Conservation (phyloP, 306 rosid species). For the Rosa chinensis region DNA sequence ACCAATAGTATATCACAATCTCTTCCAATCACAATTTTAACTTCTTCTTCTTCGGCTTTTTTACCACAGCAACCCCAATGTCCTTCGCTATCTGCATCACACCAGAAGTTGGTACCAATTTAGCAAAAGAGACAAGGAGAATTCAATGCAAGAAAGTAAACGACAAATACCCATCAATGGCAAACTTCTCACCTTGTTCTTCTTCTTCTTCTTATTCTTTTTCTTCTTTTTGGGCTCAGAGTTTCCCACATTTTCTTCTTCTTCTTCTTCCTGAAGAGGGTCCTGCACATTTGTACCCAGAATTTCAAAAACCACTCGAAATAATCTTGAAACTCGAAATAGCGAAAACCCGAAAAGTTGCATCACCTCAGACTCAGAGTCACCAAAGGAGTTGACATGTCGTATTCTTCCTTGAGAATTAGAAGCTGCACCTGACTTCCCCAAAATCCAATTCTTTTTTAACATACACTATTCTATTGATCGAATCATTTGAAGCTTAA, state of each 20-base stretch:
- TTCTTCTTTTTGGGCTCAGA: conserved; percentile 38
- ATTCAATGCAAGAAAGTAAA: not conserved
- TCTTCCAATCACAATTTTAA: conserved; percentile 38
- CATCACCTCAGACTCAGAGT: conserved; percentile 51
- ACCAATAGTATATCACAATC: not conserved
- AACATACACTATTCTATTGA: not conserved
- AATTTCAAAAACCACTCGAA: not conserved
- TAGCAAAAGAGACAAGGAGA: conserved; percentile 10
- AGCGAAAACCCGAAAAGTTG: not conserved
- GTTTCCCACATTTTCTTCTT: conserved; percentile 33
- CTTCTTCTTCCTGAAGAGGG: conserved; percentile 34
- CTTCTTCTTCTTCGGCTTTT: conserved; percentile 46
- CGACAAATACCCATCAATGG: conserved; percentile 6
- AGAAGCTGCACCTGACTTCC: conserved; percentile 58
- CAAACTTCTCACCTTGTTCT: conserved; percentile 28
- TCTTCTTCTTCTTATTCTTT: conserved; percentile 50
- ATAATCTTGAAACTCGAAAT: too few species aligned
- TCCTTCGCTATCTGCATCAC: conserved; percentile 45
- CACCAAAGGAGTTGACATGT: conserved; percentile 76
- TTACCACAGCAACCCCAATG: conserved; percentile 34
- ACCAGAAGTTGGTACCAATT: conserved; percentile 19
- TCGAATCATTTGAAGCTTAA: not conserved
- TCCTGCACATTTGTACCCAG: conserved; percentile 38
- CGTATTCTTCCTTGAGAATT: conserved; percentile 47
- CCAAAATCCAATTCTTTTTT: not conserved